Evolutionary conservation across 73 alveolate genomes (phyloP).

Genomic region (Tetrahymena thermophila): DNA sequence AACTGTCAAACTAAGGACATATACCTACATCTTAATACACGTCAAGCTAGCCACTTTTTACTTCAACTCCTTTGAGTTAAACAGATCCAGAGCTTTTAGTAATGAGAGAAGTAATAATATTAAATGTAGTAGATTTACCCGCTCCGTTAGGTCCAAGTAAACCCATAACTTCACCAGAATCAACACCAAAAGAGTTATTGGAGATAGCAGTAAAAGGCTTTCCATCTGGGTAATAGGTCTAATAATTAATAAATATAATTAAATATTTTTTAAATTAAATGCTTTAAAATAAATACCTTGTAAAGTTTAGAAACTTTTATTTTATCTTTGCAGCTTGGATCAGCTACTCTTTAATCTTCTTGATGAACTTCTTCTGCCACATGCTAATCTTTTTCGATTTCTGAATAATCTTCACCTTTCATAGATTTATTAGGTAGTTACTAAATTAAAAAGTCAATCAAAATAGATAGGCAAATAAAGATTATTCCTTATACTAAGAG

Average conservation of each 20-base stretch:
- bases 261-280: not conserved
- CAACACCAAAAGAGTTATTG: constrained; percentile 44
- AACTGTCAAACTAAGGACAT: constrained; percentile 54
- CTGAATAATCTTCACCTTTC: not conserved
- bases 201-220: not conserved
- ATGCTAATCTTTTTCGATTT: not conserved
- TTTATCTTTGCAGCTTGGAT: not conserved
- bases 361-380: not conserved
- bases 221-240: not conserved
- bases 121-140: constrained; percentile 87
- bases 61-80: not conserved
- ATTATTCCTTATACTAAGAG: not conserved
- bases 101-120: constrained; percentile 45
- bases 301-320: not conserved
- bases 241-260: not conserved
- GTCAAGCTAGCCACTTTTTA: constrained; percentile 38
- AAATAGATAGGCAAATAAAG: not conserved
- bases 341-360: not conserved
- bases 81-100: not conserved
- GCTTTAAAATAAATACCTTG: not conserved
- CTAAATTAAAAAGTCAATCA: not conserved
- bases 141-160: constrained; percentile 92
- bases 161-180: constrained; percentile 66
- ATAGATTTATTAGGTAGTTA: not conserved
- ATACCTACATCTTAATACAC: constrained; percentile 52